Conservation (phyloP, 2,329 filamentous ascomycete genomes). For the Venturia aucupariae region DNA sequence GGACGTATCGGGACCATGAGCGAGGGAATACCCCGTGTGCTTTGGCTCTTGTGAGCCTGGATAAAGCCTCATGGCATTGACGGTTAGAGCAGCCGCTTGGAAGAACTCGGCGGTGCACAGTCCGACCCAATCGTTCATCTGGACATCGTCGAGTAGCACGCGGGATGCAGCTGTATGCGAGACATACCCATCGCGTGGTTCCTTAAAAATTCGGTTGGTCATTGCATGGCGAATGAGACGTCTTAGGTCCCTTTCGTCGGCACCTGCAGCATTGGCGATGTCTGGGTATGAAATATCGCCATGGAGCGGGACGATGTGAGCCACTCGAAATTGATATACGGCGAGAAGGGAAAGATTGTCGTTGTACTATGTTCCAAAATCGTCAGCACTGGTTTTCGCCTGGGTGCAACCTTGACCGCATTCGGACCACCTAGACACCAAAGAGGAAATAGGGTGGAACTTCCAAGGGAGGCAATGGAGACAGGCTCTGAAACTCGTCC, state of each 20-base stretch:
- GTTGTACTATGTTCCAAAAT: constrained; percentile 9
- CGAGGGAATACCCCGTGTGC: constrained; percentile 23
- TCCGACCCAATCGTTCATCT: constrained; percentile 13
- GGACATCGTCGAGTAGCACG: constrained; percentile 1
- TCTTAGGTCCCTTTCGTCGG: constrained; percentile 23
- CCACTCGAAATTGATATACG: constrained; percentile 46
- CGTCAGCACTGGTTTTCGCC: neutral
- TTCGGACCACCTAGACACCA: too few species aligned
- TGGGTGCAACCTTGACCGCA: too few species aligned
- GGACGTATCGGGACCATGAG: constrained; percentile 21
- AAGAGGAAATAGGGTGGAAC: too few species aligned
- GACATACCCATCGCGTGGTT: constrained; percentile 13
- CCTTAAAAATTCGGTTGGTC: constrained; percentile 28
- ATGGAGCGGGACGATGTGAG: constrained; percentile 40
- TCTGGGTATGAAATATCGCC: constrained; percentile 33
- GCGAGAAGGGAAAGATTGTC: constrained; percentile 31
- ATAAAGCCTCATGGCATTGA: constrained; percentile 12
- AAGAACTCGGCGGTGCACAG: constrained; percentile 14
- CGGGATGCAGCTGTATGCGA: constrained; percentile 13
- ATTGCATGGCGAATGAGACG: constrained; percentile 28
- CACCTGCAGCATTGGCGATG: constrained; percentile 22
- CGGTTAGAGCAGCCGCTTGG: constrained; percentile 6
- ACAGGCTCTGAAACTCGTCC: too few species aligned
- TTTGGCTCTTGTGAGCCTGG: constrained; percentile 21
- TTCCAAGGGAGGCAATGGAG: too few species aligned